Evolutionary conservation across 805 yeast species (phyloP), one percentile per base, ranked within the genome.

Genomic region (Pichia phayaonensis): DNA sequence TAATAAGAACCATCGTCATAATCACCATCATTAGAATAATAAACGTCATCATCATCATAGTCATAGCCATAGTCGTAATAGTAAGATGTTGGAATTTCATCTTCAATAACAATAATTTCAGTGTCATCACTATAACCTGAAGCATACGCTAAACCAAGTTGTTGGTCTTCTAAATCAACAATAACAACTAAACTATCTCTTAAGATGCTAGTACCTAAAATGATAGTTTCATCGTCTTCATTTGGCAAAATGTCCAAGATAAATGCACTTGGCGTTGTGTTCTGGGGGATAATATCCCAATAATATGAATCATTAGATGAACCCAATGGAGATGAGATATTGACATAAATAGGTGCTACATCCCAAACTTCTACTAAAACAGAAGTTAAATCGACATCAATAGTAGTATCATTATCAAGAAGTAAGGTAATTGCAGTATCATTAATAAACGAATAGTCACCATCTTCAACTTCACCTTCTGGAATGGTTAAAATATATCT

Each of bases 161-260:
- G 67, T 22, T 62, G 57, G 42, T 67, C 66, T 40, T 74, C 79
- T 45, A 77, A 59, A 59, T 78, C 80, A 55, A 69, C 76, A 39
- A 76, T 79, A n/a, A 71, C 68, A 54, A 76, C 76, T 0, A 77
- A 75, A 20, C 16, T 11, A n/a, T 24, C 29, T n/a, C 18, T 10
- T 8, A 51, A 45, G 42, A 51, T 47, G 4, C 26, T 34, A 13
- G 45, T 26, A 31, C 54, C 54, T 6, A 47, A 42, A 18, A 23
- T 29, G 24, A 51, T 46, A 7, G 48, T 34, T 34, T 34, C 48
- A 15, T 51, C 51, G 5, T n/a, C 31, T 4, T 45, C 41, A 20
- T 47, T 47, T 13, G 54, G 54, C 27, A 51, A 47, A 42, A 47
- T 38, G 11, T 36, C 13, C 24, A 51, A 42, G 22, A 51, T 22